Evolutionary conservation across 1,139 yeast genomes (phyloP).

Genomic region (Arxiozyma heterogenica): DNA sequence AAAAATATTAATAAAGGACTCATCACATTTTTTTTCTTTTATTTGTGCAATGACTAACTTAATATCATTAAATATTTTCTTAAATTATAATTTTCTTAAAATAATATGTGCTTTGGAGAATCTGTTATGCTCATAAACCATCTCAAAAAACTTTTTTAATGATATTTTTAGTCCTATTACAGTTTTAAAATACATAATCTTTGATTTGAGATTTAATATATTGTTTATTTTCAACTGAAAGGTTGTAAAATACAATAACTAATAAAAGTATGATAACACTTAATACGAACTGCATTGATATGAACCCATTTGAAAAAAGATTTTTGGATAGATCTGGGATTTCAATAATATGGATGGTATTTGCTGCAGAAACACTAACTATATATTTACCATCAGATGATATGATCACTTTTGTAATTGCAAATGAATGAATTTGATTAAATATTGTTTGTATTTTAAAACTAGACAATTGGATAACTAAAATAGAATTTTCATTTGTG

Average conservation of each 20-base stretch:
- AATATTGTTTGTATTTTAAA: constrained; percentile 45
- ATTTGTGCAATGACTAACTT: constrained; percentile 3
- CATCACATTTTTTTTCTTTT: too few relatives aligned
- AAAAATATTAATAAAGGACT: background rate
- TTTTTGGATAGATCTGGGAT: constrained; percentile 22
- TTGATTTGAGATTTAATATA: background rate
- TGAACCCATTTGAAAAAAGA: background rate
- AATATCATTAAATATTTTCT: constrained; percentile 7
- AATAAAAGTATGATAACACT: background rate
- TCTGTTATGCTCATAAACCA: too few relatives aligned
- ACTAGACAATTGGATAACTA: constrained; percentile 46
- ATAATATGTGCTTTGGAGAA: too few relatives aligned
- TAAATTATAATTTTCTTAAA: too few relatives aligned
- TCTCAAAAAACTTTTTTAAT: background rate
- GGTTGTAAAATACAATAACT: background rate
- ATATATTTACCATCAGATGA: constrained; percentile 62
- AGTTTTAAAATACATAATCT: background rate
- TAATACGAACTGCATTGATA: background rate
- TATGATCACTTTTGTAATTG: constrained; percentile 66
- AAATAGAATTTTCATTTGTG: constrained; percentile 65
- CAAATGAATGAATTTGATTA: constrained; percentile 64
- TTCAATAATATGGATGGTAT: constrained; percentile 54
- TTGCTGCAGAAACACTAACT: constrained; percentile 78
- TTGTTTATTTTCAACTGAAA: background rate
- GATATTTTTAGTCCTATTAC: background rate